These are phyloP conservation scores for Peniophora sp. DNA, from an alignment of 1,284 basidiomycete genomes.

Conservation along the genomic window DNA sequence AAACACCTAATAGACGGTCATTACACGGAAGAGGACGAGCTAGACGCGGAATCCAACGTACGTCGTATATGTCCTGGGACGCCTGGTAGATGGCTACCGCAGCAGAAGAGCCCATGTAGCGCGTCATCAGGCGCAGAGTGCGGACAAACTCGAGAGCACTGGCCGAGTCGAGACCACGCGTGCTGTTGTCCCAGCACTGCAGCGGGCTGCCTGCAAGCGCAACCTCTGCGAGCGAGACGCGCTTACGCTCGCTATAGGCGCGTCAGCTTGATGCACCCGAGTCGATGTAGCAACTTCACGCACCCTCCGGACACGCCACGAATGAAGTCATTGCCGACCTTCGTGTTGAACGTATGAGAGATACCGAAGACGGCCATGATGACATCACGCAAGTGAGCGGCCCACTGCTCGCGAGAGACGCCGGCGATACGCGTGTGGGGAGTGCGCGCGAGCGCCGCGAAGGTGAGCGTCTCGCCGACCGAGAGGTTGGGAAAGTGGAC, in stretches of 20 bases:
- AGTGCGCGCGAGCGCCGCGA: neutral
- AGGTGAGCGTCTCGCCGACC: neutral
- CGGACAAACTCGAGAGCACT: constrained; percentile 63
- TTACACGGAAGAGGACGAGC: too few species aligned
- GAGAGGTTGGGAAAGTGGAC: constrained; percentile 5
- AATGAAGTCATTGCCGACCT: constrained; percentile 40
- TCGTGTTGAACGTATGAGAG: constrained; percentile 36
- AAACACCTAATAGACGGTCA: too few species aligned
- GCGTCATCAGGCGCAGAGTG: constrained; percentile 52
- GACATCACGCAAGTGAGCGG: constrained; percentile 19
- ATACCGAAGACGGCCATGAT: constrained; percentile 52
- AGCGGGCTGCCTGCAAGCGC: constrained; percentile 7
- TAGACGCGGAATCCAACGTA: neutral
- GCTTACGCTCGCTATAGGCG: constrained; percentile 42
- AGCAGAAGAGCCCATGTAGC: constrained; percentile 44
- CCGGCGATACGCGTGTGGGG: neutral
- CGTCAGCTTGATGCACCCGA: neutral
- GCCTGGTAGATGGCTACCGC: constrained; percentile 70
- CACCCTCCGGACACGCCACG: constrained; percentile 42
- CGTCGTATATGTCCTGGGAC: constrained; percentile 36
- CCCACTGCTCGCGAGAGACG: neutral
- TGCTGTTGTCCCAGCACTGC: constrained; percentile 43
- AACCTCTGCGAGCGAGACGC: constrained; percentile 51
- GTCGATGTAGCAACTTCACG: neutral
- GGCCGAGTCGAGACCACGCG: constrained; percentile 64